A percentile compares a stretch with the other conserved stretches of the same genome.
Evolutionary conservation across 768 basidiomycete species (phyloP).

Genomic region (Kwoniella botswanensis): DNA sequence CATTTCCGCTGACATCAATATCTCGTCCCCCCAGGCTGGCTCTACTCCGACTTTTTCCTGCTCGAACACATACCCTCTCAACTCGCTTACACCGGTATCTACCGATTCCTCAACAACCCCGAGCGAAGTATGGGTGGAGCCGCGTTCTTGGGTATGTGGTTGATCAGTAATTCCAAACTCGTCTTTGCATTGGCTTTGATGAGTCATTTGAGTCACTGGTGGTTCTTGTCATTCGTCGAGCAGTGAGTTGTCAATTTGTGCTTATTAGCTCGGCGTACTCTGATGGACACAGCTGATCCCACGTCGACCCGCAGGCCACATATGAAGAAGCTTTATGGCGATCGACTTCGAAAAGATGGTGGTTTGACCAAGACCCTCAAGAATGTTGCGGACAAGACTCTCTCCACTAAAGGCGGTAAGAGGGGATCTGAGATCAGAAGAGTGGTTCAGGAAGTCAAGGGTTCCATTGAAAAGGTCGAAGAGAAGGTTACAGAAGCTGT

Average conservation of each 20-base stretch:
- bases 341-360: slow-evolving; percentile 90
- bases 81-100: slow-evolving; percentile 95
- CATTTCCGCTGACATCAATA: background rate
- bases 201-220: slow-evolving; percentile 87
- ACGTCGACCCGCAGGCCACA: slow-evolving; percentile 72
- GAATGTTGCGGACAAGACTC: slow-evolving; percentile 76
- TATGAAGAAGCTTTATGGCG: slow-evolving; percentile 94
- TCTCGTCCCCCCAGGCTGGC: slow-evolving; percentile 74
- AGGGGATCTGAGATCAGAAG: slow-evolving; percentile 82
- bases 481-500: slow-evolving; percentile 91
- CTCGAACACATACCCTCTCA: slow-evolving; percentile 83
- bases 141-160: slow-evolving; percentile 88
- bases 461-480: slow-evolving; percentile 93
- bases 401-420: slow-evolving; percentile 75
- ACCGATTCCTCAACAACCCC: slow-evolving; percentile 94
- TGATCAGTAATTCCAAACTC: slow-evolving; percentile 91
- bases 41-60: slow-evolving; percentile 96
- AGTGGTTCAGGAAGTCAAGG: slow-evolving; percentile 87
- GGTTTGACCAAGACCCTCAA: slow-evolving; percentile 99
- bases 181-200: slow-evolving; percentile 82
- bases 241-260: slow-evolving; percentile 66
- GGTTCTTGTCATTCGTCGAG: slow-evolving; percentile 92
- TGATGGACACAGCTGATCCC: background rate
- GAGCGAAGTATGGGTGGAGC: slow-evolving; percentile 90
- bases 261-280: too few species aligned